Percentiles rank a stretch among this genome's conserved stretches.
phyloP scores from a whole-genome alignment of 768 basidiomycete species.

The Tricholoma saponaceum region DNA sequence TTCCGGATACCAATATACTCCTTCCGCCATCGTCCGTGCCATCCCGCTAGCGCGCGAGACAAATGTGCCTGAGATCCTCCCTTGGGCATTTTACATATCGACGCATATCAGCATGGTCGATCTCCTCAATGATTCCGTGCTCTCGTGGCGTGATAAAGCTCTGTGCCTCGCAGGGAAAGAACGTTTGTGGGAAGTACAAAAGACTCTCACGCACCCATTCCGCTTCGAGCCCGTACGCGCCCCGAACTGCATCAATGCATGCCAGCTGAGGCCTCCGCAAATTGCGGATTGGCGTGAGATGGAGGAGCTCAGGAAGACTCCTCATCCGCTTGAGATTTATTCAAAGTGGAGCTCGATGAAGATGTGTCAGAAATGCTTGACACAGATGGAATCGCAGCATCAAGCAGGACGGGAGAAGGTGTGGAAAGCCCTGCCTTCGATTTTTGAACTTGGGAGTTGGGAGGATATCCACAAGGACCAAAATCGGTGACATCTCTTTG shows the following conservation, averaged over 20 bases:
- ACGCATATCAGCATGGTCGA: slow-evolving; percentile 33
- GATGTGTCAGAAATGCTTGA: slow-evolving; percentile 29
- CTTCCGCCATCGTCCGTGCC: slow-evolving; percentile 34
- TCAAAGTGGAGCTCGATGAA: slow-evolving; percentile 28
- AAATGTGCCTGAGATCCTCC: slow-evolving; percentile 36
- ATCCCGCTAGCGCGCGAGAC: slow-evolving; percentile 38
- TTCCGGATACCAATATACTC: slow-evolving; percentile 31
- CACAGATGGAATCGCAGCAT: slow-evolving; percentile 25
- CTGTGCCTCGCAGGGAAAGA: slow-evolving; percentile 38
- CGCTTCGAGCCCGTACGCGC: slow-evolving; percentile 32
- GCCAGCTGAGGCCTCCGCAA: slow-evolving; percentile 21
- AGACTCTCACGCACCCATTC: slow-evolving; percentile 31
- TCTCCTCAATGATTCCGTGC: slow-evolving; percentile 28
- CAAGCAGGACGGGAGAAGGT: slow-evolving; percentile 30
- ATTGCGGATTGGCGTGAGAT: slow-evolving; percentile 24
- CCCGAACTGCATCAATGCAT: slow-evolving; percentile 23
- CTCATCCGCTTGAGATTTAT: slow-evolving; percentile 36
- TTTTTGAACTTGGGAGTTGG: slow-evolving; percentile 37
- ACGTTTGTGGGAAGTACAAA: slow-evolving; percentile 35
- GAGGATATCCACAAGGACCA: slow-evolving; percentile 32
- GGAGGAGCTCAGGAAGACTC: slow-evolving; percentile 29
- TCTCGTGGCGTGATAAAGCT: slow-evolving; percentile 40
- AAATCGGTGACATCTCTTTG: slow-evolving; percentile 18
- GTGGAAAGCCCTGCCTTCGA: slow-evolving; percentile 31
- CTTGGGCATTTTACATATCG: slow-evolving; percentile 44